A percentile compares a stretch with the other conserved stretches of the same genome.
phyloP scores from a whole-genome alignment of 805 yeast species.

The Yamadazyma tumulicola region DNA sequence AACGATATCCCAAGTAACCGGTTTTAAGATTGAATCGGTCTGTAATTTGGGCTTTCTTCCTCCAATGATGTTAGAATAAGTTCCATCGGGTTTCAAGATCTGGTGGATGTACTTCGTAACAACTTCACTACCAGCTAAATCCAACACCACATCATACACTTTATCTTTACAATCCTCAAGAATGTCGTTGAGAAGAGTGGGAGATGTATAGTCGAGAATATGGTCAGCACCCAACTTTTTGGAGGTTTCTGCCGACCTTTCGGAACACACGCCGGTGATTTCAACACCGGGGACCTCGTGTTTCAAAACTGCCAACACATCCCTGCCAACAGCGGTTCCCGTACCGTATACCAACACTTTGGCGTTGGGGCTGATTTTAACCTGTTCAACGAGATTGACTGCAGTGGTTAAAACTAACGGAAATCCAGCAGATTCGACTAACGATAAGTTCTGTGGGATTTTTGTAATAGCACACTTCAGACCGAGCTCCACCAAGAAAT shows the following conservation, averaged over 20 bases:
- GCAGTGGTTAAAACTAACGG: conserved; percentile 70
- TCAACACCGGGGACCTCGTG: conserved; percentile 34
- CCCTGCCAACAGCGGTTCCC: conserved; percentile 64
- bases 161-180: conserved; percentile 29
- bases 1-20: conserved; percentile 3
- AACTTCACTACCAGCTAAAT: conserved; percentile 59
- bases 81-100: conserved; percentile 43
- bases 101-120: conserved; percentile 41
- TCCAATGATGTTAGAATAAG: conserved; percentile 58
- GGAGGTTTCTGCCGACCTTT: conserved; percentile 43
- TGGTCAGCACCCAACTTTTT: conserved; percentile 53
- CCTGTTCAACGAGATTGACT: conserved; percentile 29
- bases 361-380: conserved; percentile 35
- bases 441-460: conserved; percentile 44
- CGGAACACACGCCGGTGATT: conserved; percentile 57
- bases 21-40: not conserved
- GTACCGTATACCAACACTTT: conserved; percentile 69
- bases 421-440: conserved; percentile 61
- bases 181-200: conserved; percentile 18
- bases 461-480: conserved; percentile 22
- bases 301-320: conserved; percentile 55
- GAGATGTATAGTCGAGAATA: conserved; percentile 52
- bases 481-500: too few relatives aligned
- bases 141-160: conserved; percentile 60
- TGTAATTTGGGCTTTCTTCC: conserved; percentile 31